phyloP scores from a whole-genome alignment of 805 yeast species.

The Candida loeiensis region DNA sequence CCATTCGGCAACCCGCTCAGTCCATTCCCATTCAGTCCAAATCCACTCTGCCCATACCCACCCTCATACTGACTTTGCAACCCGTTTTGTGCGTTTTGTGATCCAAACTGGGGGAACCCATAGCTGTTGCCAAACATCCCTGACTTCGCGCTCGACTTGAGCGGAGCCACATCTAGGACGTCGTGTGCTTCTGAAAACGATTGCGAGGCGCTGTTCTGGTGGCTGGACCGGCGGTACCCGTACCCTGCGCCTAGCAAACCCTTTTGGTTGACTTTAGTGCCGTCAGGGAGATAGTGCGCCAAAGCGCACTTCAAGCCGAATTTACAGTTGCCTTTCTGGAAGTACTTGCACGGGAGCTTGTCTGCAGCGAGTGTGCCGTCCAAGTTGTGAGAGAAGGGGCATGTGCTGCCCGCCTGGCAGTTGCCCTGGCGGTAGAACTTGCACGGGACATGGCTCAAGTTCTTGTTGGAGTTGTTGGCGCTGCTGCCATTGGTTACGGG shows the following conservation, averaged over 20 bases:
- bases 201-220: conserved; percentile 2
- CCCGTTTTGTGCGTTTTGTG: too few relatives aligned
- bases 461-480: conserved; percentile 29
- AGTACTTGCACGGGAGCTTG: conserved; percentile 79
- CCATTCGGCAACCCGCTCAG: too few relatives aligned
- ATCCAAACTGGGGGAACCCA: too few relatives aligned
- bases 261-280: conserved; percentile 66
- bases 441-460: conserved; percentile 92
- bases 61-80: too few relatives aligned
- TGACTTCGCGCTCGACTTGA: neutral
- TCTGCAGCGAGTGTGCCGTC: conserved; percentile 53
- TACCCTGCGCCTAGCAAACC: conserved; percentile 8
- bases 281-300: conserved; percentile 87
- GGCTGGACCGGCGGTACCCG: conserved; percentile 5
- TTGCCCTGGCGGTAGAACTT: conserved; percentile 89
- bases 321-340: conserved; percentile 94
- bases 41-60: too few relatives aligned
- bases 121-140: too few relatives aligned
- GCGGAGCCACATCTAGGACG: neutral
- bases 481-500: conserved; percentile 13
- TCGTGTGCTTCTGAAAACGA: neutral
- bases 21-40: too few relatives aligned
- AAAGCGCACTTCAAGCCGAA: conserved; percentile 93
- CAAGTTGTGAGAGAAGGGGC: conserved; percentile 84
- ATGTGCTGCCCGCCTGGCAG: conserved; percentile 90